These are phyloP conservation scores for Geosmithia flava DNA, from an alignment of 2,329 filamentous ascomycete species.

Conservation along the genomic window DNA sequence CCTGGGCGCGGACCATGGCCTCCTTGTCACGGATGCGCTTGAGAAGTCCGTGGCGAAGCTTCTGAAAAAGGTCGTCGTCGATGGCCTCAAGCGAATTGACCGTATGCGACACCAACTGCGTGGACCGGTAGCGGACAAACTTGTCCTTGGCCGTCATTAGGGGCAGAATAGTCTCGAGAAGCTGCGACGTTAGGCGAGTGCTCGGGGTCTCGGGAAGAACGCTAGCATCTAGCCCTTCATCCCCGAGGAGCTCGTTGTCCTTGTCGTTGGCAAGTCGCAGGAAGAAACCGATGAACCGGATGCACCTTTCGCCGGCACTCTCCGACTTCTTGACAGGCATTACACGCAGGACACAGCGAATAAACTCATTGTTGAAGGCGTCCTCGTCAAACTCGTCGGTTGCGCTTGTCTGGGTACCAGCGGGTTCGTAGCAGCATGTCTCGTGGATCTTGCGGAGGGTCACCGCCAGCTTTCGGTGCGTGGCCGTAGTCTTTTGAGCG, in stretches of 20 bases:
- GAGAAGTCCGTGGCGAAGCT: constrained; percentile 65
- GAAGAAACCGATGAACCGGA: constrained; percentile 82
- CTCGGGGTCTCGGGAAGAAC: constrained; percentile 73
- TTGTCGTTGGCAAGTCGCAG: constrained; percentile 59
- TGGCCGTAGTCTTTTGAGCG: constrained; percentile 80
- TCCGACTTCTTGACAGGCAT: constrained; percentile 90
- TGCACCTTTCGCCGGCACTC: constrained; percentile 69
- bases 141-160: constrained; percentile 86
- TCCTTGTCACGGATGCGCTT: constrained; percentile 91
- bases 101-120: constrained; percentile 81
- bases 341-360: constrained; percentile 68
- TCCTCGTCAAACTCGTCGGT: constrained; percentile 65
- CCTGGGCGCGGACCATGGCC: constrained; percentile 80
- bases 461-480: constrained; percentile 80
- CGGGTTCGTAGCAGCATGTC: constrained; percentile 58
- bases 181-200: constrained; percentile 60
- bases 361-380: constrained; percentile 79
- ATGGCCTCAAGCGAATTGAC: constrained; percentile 88
- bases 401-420: constrained; percentile 34
- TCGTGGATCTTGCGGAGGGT: constrained; percentile 86
- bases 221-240: constrained; percentile 55
- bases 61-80: constrained; percentile 81
- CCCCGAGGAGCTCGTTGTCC: constrained; percentile 55
- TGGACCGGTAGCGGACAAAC: constrained; percentile 76
- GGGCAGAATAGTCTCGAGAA: constrained; percentile 63